phyloP scores from a whole-genome alignment of 768 basidiomycete species.

The Tricholoma furcatifolium region DNA sequence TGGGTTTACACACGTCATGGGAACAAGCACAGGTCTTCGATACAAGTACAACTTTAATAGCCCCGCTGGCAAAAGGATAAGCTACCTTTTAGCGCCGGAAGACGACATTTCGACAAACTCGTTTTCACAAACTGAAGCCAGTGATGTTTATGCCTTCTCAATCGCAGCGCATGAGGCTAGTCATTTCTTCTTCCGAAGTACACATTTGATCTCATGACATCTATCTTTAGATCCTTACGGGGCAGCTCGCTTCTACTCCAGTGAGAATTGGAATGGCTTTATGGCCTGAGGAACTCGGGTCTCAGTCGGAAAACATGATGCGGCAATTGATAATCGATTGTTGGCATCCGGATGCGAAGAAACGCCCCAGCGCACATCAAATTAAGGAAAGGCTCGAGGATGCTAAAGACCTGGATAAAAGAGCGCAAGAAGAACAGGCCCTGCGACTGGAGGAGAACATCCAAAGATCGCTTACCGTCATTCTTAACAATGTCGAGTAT shows the following conservation, averaged over 20 bases:
- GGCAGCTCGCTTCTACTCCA: not conserved
- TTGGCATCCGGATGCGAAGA: not conserved
- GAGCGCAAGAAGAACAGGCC: too few relatives aligned
- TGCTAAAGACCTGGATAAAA: too few relatives aligned
- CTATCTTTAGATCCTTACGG: constrained; percentile 6
- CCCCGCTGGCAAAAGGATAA: not conserved
- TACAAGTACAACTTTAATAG: not conserved
- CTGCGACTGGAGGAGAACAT: not conserved
- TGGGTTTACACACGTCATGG: not conserved
- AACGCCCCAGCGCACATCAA: too few relatives aligned
- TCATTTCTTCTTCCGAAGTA: not conserved
- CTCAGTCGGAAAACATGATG: not conserved
- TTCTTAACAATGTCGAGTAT: not conserved
- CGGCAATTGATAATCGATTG: not conserved
- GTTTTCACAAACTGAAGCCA: constrained; percentile 1
- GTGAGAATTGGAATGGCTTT: too few relatives aligned
- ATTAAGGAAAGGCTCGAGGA: too few relatives aligned
- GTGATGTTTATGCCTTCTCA: constrained; percentile 15
- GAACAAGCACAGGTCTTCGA: not conserved
- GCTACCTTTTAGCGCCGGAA: not conserved
- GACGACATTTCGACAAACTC: not conserved
- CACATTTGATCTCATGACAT: not conserved
- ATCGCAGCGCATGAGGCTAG: constrained; percentile 9
- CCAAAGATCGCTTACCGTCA: not conserved
- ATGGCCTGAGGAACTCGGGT: not conserved